phyloP scores from a whole-genome alignment of 1,139 yeast genomes.

The Meyerozyma sp. region DNA sequence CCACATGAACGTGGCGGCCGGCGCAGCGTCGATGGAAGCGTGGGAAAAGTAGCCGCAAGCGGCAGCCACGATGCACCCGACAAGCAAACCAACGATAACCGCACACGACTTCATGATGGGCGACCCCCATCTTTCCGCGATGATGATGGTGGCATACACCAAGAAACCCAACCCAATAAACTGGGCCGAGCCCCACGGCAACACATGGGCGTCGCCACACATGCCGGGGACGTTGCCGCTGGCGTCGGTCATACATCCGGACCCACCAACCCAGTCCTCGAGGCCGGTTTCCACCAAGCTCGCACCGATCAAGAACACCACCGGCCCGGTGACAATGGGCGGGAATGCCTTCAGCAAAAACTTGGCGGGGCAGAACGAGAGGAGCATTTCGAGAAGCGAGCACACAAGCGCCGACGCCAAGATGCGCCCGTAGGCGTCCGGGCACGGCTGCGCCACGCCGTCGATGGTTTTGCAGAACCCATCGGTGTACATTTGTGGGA shows the following conservation, averaged over 20 bases:
- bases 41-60: conserved; percentile 78
- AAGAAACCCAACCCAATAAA: conserved; percentile 83
- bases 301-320: conserved; percentile 76
- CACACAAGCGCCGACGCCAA: conserved; percentile 77
- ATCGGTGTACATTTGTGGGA: conserved; percentile 71
- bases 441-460: conserved; percentile 72
- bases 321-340: conserved; percentile 89
- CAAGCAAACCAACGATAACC: conserved; percentile 73
- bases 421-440: conserved; percentile 84
- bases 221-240: conserved; percentile 19
- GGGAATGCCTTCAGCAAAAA: conserved; percentile 72
- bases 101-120: conserved; percentile 94
- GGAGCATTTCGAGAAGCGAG: conserved; percentile 62
- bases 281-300: conserved; percentile 65
- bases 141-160: conserved; percentile 65
- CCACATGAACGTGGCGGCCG: conserved; percentile 85
- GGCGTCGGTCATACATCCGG: conserved; percentile 51
- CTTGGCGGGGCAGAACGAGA: conserved; percentile 74
- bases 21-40: conserved; percentile 55
- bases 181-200: conserved; percentile 80
- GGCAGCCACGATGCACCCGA: conserved; percentile 89
- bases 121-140: conserved; percentile 85
- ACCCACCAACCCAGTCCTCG: conserved; percentile 83
- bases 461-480: conserved; percentile 67
- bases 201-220: conserved; percentile 45